Percentiles rank a stretch among this genome's conserved stretches.
Conservation (phyloP, 2,329 filamentous ascomycete species). For the Colletotrichum neosansevieriae region DNA sequence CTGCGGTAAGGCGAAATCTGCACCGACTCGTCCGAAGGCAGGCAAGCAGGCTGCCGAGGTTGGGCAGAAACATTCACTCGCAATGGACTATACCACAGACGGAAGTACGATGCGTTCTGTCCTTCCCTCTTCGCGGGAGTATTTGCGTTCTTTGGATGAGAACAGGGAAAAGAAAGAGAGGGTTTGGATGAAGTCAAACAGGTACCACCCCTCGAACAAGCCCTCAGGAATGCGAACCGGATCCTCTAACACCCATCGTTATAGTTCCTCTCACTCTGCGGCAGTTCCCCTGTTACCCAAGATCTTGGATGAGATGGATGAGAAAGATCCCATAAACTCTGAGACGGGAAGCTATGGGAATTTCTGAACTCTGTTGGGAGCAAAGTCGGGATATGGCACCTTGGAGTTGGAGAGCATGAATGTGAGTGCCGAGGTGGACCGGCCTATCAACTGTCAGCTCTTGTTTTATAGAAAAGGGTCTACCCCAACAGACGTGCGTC, state of each 20-base stretch:
- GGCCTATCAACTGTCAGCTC: constrained; percentile 27
- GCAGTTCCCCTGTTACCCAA: background rate
- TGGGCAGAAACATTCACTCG: too few species aligned
- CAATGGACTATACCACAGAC: constrained; percentile 13
- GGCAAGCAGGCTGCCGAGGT: too few species aligned
- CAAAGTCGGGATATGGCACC: constrained; percentile 1
- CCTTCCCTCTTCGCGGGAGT: too few species aligned
- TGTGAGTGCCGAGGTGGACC: constrained; percentile 9
- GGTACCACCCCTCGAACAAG: background rate
- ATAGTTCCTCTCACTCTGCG: background rate
- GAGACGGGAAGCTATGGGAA: constrained; percentile 15
- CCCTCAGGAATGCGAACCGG: too few species aligned
- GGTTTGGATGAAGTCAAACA: background rate
- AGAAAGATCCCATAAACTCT: constrained; percentile 13
- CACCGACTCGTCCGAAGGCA: background rate
- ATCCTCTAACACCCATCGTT: constrained; percentile 25
- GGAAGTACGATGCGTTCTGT: constrained; percentile 8
- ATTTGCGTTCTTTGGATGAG: background rate
- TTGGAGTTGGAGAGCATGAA: background rate
- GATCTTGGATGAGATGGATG: constrained; percentile 6
- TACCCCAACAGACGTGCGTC: constrained; percentile 25
- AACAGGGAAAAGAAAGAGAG: background rate
- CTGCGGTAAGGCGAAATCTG: background rate
- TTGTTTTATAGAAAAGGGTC: constrained; percentile 13
- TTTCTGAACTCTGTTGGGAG: constrained; percentile 9